Base-by-base conservation (phyloP, 2,329 filamentous ascomycete genomes). In the Coleophoma eucalyptorum region DNA sequence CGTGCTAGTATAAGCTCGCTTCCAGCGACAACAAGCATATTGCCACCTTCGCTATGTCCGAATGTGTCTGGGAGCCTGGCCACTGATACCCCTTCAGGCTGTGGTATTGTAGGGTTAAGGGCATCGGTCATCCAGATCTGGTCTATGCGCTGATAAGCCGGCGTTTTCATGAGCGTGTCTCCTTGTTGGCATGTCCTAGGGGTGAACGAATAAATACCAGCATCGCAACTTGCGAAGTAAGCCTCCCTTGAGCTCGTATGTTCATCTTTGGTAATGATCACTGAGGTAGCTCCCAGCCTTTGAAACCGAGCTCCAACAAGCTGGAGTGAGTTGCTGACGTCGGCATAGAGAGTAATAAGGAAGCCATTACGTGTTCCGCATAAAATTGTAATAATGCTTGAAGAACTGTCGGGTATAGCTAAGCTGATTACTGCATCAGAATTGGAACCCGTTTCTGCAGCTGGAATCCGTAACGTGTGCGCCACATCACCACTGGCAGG, bases 101-200 rank as follows among this genome's bases (percentile, higher is more conserved):
- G 71, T 8, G 66, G 60, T 55, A 77, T 68, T 33, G 69, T 72
- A 7, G 69, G 62, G 41, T 80, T 72, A 33, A 69, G 70, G 1
- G 70, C 70, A 57, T 83, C 77, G 2, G 77, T 77, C 2, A 76
- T 68, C 72, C 77, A 81, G 13, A 85, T 69, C 43, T 69, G 69
- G 12, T 71, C 43, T 35, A 61, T 58, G 13, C 33, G 35, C 19
- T 49, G 20, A 33, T 45, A n/a, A 38, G 15, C 16, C 16, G 15
- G 35, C 13, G 6, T 6, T 11, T 38, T 38, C 5, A 6, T 38
- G 6, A 38, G 35, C 5, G 13, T 38, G 35, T 8, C 35, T 15
- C 15, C 13, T 15, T 18, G 13, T 11, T 6, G 35, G 13, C 16
- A 13, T 18, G n/a, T 6, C 15, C 42, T 26, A 26, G 52, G 47